Conservation (phyloP, 192 early-diverging fungal genomes). For the Backusella sp. region DNA sequence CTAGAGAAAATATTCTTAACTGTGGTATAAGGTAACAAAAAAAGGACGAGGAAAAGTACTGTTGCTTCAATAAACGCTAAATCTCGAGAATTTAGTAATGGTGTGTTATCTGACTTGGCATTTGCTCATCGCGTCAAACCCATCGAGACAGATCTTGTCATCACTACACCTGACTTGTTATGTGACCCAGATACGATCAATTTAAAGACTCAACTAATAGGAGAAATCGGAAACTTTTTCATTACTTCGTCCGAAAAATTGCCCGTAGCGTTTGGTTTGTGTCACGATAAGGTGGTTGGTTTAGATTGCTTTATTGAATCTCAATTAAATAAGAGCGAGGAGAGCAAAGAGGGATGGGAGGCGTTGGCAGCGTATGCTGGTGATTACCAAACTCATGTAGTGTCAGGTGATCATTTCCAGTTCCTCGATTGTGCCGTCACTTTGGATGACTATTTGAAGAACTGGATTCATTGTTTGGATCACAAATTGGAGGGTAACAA, state of each 20-base stretch:
- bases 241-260: neutral
- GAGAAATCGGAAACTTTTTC: neutral
- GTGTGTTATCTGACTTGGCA: conserved; percentile 16
- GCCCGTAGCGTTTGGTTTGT: conserved; percentile 2
- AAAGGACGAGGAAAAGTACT: neutral
- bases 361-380: neutral
- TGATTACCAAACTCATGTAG: neutral
- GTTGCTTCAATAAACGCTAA: neutral
- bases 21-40: conserved; percentile 32
- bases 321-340: neutral
- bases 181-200: conserved; percentile 8
- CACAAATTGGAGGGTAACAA: neutral
- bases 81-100: conserved; percentile 10
- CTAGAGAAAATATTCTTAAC: conserved; percentile 34
- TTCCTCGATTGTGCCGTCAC: conserved; percentile 2
- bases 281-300: neutral
- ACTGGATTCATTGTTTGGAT: conserved; percentile 10
- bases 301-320: neutral
- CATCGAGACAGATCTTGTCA: conserved; percentile 9
- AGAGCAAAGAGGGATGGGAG: neutral
- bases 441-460: neutral
- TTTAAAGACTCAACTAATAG: neutral
- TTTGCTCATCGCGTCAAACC: conserved; percentile 13
- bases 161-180: conserved; percentile 16
- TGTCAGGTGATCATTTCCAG: neutral